These are phyloP conservation scores for Xylaria intraflava DNA, from an alignment of 495 filamentous ascomycete genomes.

Conservation along the genomic window DNA sequence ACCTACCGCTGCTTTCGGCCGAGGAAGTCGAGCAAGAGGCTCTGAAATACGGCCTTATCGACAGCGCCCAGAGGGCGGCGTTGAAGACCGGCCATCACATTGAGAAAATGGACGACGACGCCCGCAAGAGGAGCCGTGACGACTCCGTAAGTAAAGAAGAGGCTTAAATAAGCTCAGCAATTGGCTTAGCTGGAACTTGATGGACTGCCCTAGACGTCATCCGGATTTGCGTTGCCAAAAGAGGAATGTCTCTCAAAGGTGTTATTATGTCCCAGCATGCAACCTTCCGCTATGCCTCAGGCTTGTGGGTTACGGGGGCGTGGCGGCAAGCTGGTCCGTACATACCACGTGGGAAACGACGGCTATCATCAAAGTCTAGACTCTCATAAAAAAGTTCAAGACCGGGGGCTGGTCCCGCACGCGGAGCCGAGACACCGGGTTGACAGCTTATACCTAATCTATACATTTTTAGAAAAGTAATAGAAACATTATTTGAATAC, in stretches of 20 bases:
- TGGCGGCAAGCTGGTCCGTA: not conserved
- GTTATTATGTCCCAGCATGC: not conserved
- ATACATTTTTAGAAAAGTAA: too few species aligned
- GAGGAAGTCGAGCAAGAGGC: constrained; percentile 60
- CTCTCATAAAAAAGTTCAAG: too few species aligned
- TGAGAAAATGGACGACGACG: not conserved
- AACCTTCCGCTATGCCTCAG: not conserved
- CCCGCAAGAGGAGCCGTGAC: constrained; percentile 2
- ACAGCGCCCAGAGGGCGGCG: constrained; percentile 22
- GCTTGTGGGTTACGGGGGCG: not conserved
- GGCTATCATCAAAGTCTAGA: too few species aligned
- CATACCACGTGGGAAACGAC: too few species aligned
- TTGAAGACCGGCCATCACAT: not conserved
- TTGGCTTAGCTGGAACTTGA: not conserved
- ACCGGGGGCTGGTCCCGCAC: too few species aligned
- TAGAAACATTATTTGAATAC: too few species aligned
- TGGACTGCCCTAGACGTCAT: not conserved
- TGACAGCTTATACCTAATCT: too few species aligned
- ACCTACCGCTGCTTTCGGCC: constrained; percentile 60
- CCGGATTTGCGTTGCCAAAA: not conserved
- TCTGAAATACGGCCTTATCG: constrained; percentile 52
- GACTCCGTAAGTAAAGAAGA: constrained; percentile 1
- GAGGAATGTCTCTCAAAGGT: not conserved
- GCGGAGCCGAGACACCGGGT: too few species aligned
- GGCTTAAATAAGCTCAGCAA: not conserved